Evolutionary conservation across 139 green algal genomes (phyloP), one percentile per base, ranked within the genome.

Genomic region (Pleodorina starrii): DNA sequence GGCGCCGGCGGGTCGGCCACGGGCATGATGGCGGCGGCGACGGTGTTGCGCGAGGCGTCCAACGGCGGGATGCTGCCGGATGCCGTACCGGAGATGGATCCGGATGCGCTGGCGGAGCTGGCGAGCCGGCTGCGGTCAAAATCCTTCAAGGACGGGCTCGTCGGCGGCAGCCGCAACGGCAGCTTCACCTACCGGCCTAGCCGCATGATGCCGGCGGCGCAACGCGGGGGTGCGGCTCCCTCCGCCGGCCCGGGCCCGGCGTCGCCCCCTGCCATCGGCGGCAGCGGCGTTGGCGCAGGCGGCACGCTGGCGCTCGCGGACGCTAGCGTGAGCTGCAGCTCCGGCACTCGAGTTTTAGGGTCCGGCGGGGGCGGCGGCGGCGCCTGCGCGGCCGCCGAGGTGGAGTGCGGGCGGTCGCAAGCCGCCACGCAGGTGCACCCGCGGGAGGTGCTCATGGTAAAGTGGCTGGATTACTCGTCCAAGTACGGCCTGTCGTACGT

Each of bases 401-500:
- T n/a, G n/a, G n/a, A n/a, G n/a, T n/a, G n/a, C 29, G 54, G 54
- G 54, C 54, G 54, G 29, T 12, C 54, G 29, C 54, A 25, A 66
- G 25, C 54, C 54, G n/a, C n/a, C n/a, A n/a, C n/a, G n/a, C 54
- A 66, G 10, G 42, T 80, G 43, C 43, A 82, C 12, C 46, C 44
- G 25, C 74, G 84, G 46, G 69, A 73, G 3, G 84, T 89, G 27
- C 68, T 89, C 14, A 27, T 82, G 36, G 84, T 89, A 25, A 82
- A 89, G 38, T 89, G 84, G 84, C 16, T 89, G 23, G 84, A 83
- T 27, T 81, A 89, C 69, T 71, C 43, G 10, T 73, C 84, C 35
- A 69, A 69, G 69, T 89, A 89, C 48, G 84, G 84, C 36, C 57
- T 89, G 23, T 43, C 84, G 38, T 89, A 83, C 84, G 7, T 89